Percentiles rank a stretch among this genome's conserved stretches.
Conservation (phyloP, 2,329 filamentous ascomycete species). For the Cercospora berteroae region DNA sequence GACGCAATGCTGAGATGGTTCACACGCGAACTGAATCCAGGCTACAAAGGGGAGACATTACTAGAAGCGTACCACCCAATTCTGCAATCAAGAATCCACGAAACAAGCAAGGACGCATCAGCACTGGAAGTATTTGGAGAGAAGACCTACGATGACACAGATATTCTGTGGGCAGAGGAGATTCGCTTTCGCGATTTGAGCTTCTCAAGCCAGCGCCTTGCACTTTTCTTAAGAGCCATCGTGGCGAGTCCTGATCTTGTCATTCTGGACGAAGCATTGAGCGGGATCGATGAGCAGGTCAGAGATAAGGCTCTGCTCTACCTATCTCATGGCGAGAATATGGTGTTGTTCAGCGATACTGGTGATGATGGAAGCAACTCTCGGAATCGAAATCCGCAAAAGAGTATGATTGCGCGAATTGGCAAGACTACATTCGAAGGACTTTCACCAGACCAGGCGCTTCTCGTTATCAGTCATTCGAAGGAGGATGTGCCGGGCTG, state of each 20-base stretch:
- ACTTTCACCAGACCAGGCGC: conserved; percentile 67
- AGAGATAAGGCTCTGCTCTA: conserved; percentile 86
- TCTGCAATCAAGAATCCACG: not conserved
- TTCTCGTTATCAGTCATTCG: conserved; percentile 90
- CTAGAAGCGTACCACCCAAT: conserved; percentile 13
- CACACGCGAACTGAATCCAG: conserved; percentile 69
- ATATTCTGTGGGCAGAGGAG: conserved; percentile 63
- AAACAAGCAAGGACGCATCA: not conserved
- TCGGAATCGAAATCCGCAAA: conserved; percentile 15
- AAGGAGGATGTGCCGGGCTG: conserved; percentile 85
- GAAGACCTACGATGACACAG: conserved; percentile 26
- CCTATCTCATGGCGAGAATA: conserved; percentile 54
- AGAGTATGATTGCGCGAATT: conserved; percentile 38
- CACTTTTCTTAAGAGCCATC: conserved; percentile 67
- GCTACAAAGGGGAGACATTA: conserved; percentile 16
- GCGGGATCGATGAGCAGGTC: conserved; percentile 55
- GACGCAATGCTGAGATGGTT: conserved; percentile 75
- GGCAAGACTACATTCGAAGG: conserved; percentile 58
- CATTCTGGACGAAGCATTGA: conserved; percentile 53
- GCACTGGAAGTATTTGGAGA: conserved; percentile 16
- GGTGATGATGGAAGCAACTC: not conserved
- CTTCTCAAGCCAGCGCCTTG: conserved; percentile 79
- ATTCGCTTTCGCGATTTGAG: conserved; percentile 70
- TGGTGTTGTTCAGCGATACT: conserved; percentile 1
- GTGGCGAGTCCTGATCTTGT: conserved; percentile 49